phyloP scores from a whole-genome alignment of 176 grass and related monocot genomes.

The Phragmites australis region DNA sequence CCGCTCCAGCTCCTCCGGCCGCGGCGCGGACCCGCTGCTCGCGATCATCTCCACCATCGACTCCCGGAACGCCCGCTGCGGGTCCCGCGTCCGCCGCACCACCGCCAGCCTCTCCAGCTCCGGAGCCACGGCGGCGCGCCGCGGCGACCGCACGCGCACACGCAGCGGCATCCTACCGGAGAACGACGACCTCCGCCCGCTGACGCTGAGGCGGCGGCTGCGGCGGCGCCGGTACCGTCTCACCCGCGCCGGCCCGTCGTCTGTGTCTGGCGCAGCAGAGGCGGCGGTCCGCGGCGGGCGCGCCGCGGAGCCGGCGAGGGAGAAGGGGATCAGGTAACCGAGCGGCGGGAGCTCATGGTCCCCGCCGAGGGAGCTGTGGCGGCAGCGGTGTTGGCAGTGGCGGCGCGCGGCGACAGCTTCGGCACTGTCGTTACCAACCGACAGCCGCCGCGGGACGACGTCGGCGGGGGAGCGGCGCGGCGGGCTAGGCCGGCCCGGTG shows the following conservation, averaged over 20 bases:
- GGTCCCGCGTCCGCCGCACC: conserved; percentile 73
- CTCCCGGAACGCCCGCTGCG: conserved; percentile 70
- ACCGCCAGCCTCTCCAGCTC: conserved; percentile 62
- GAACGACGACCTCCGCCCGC: conserved; percentile 41
- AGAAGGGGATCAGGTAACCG: conserved; percentile 66
- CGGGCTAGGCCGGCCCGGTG: not conserved
- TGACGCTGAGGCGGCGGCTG: not conserved
- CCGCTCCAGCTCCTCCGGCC: conserved; percentile 75
- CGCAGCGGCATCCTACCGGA: conserved; percentile 23
- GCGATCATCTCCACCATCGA: conserved; percentile 90
- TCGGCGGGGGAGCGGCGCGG: not conserved
- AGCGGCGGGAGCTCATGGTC: conserved; percentile 48
- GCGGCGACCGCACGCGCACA: conserved; percentile 44
- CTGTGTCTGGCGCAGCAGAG: conserved; percentile 15
- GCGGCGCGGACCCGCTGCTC: conserved; percentile 29
- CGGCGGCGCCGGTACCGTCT: conserved; percentile 1
- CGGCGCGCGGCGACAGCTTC: conserved; percentile 2
- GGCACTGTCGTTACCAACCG: conserved; percentile 44
- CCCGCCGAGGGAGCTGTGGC: conserved; percentile 49
- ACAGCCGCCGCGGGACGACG: conserved; percentile 34
- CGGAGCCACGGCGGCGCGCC: not conserved
- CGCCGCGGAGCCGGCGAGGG: conserved; percentile 15
- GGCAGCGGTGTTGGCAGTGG: not conserved
- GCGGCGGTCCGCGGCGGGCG: not conserved
- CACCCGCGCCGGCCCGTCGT: not conserved